phyloP scores from a whole-genome alignment of 306 rosid genomes.

The Coriaria nepalensis region DNA sequence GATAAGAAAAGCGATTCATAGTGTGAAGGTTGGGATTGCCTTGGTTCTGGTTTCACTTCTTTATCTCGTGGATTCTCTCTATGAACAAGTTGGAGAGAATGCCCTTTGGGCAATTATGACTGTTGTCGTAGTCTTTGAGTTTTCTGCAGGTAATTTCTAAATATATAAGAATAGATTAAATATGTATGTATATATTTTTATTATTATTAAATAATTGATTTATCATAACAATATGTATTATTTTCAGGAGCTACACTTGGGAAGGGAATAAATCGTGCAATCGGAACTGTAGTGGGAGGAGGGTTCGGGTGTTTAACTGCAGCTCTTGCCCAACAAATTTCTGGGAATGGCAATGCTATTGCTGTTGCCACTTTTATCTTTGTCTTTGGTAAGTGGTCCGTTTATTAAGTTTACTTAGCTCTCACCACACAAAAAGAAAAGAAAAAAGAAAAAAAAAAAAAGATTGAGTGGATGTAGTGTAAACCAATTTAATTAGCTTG shows the following conservation, averaged over 20 bases:
- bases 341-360: slow-evolving; percentile 42
- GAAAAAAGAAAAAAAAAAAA: too few species aligned
- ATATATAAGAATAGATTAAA: not conserved
- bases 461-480: too few species aligned
- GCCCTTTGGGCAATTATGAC: slow-evolving; percentile 99
- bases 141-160: slow-evolving; percentile 50
- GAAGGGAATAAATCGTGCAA: slow-evolving; percentile 74
- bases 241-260: slow-evolving; percentile 70
- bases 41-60: slow-evolving; percentile 66
- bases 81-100: slow-evolving; percentile 56
- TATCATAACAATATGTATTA: not conserved
- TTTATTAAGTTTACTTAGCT: not conserved
- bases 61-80: slow-evolving; percentile 60
- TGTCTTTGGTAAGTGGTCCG: slow-evolving; percentile 33
- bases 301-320: slow-evolving; percentile 61
- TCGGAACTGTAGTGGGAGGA: slow-evolving; percentile 75
- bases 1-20: slow-evolving; percentile 44
- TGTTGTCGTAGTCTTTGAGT: slow-evolving; percentile 72
- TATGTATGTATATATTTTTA: not conserved
- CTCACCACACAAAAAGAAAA: too few species aligned
- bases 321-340: slow-evolving; percentile 38
- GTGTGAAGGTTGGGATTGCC: slow-evolving; percentile 65
- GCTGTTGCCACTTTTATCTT: slow-evolving; percentile 37
- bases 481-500: too few species aligned
- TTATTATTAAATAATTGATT: not conserved